Conservation (phyloP, 768 basidiomycete genomes). For the Russula compacta region DNA sequence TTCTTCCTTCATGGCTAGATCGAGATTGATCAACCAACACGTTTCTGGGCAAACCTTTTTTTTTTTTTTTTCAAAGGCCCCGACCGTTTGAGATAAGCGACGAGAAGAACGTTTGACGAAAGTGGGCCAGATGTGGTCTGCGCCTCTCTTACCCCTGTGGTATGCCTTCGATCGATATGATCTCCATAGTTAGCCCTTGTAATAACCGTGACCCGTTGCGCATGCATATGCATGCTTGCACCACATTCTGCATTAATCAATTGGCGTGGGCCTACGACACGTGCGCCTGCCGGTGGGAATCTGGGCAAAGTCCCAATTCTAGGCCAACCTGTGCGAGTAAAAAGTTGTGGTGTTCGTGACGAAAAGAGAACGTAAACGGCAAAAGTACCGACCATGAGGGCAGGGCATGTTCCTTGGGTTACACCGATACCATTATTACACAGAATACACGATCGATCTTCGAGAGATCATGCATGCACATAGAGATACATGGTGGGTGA, state of each 20-base stretch:
- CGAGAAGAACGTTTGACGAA: not conserved
- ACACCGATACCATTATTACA: not conserved
- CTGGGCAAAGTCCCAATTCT: not conserved
- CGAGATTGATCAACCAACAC: conserved; percentile 3
- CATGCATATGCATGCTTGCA: too few relatives aligned
- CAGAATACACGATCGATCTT: not conserved
- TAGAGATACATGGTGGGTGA: not conserved
- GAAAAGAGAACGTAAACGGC: conserved; percentile 4
- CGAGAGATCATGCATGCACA: not conserved
- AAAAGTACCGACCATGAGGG: conserved; percentile 8
- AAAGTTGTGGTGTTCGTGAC: not conserved
- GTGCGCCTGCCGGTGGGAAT: too few relatives aligned
- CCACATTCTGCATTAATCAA: too few relatives aligned
- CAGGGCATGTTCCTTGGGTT: conserved; percentile 4
- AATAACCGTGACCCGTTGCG: too few relatives aligned
- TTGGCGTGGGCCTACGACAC: not conserved
- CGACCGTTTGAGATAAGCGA: not conserved
- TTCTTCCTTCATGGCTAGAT: not conserved
- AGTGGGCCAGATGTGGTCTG: not conserved
- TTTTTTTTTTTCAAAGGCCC: not conserved
- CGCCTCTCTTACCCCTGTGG: not conserved
- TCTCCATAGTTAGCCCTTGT: not conserved
- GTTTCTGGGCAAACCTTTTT: not conserved
- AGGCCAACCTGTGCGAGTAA: not conserved
- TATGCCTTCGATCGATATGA: not conserved